These are phyloP conservation scores for Phlyctochytrium bullatum DNA, from an alignment of 192 early-diverging fungal species.

Conservation along the genomic window DNA sequence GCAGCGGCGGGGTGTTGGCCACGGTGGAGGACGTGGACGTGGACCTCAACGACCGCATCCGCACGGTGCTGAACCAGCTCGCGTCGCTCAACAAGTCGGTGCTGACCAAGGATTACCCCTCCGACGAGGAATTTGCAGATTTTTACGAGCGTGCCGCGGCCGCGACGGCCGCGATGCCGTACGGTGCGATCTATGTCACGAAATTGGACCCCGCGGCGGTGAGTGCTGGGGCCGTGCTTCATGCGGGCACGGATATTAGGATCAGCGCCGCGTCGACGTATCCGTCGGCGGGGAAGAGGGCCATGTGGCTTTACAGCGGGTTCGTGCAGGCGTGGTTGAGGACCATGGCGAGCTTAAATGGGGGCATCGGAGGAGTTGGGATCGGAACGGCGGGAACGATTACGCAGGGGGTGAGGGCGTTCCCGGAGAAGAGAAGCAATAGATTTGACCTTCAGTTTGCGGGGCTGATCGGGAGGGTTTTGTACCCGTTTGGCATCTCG, in stretches of 20 bases:
- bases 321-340: constrained; percentile 37
- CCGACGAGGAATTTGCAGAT: neutral
- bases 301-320: constrained; percentile 45
- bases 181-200: constrained; percentile 55
- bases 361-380: constrained; percentile 26
- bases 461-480: constrained; percentile 54
- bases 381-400: too few species aligned
- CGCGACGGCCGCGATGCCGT: constrained; percentile 51
- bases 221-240: constrained; percentile 50
- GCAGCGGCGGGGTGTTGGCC: too few species aligned
- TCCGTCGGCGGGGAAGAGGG: constrained; percentile 47
- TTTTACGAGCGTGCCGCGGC: constrained; percentile 17
- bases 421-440: constrained; percentile 51
- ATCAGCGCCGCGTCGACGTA: constrained; percentile 44
- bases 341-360: constrained; percentile 23
- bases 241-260: constrained; percentile 48
- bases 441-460: constrained; percentile 50
- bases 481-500: constrained; percentile 71
- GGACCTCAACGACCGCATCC: constrained; percentile 11
- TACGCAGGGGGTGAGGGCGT: constrained; percentile 60
- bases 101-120: constrained; percentile 20
- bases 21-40: constrained; percentile 27
- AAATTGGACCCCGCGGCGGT: constrained; percentile 41
- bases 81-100: constrained; percentile 33
- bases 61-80: too few species aligned